A percentile compares a stretch with the other conserved stretches of the same genome.
phyloP scores from a whole-genome alignment of 495 filamentous ascomycete species.

The Talaromyces stipitatus region DNA sequence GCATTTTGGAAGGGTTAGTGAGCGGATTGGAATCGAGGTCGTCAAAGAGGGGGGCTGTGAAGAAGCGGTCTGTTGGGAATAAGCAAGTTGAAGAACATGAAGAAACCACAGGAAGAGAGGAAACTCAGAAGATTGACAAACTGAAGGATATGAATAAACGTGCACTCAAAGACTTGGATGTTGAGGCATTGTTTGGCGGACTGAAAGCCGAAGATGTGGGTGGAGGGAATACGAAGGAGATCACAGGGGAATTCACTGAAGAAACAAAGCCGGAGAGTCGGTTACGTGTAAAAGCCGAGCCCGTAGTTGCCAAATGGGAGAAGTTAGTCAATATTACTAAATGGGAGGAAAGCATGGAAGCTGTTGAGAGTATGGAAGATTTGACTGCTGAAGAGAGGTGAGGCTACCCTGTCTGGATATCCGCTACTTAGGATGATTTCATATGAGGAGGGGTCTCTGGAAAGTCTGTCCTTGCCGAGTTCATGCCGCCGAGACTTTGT shows the following conservation, averaged over 20 bases:
- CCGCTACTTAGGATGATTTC: not conserved
- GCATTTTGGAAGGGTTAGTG: conserved; percentile 59
- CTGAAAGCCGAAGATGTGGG: conserved; percentile 37
- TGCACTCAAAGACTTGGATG: conserved; percentile 53
- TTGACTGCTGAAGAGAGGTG: conserved; percentile 18
- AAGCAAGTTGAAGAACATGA: conserved; percentile 7
- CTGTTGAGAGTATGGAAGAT: conserved; percentile 21
- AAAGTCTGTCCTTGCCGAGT: not conserved
- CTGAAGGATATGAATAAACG: conserved; percentile 35
- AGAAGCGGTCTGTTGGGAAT: conserved; percentile 17
- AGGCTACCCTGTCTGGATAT: not conserved
- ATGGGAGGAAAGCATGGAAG: conserved; percentile 40
- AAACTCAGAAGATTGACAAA: conserved; percentile 20
- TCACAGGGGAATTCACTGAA: conserved; percentile 3
- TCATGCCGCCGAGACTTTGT: not conserved
- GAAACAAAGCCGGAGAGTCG: conserved; percentile 20
- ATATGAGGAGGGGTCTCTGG: not conserved
- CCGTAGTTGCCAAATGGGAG: conserved; percentile 41
- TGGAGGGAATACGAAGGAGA: conserved; percentile 11
- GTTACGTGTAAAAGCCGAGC: conserved; percentile 24
- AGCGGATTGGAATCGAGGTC: conserved; percentile 21
- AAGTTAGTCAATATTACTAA: conserved; percentile 34
- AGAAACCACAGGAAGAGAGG: conserved; percentile 6
- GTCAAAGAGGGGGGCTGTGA: conserved; percentile 12
- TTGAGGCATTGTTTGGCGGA: conserved; percentile 58